These are phyloP conservation scores for Penicillium nucicola DNA, from an alignment of 495 filamentous ascomycete genomes.

Conservation along the genomic window DNA sequence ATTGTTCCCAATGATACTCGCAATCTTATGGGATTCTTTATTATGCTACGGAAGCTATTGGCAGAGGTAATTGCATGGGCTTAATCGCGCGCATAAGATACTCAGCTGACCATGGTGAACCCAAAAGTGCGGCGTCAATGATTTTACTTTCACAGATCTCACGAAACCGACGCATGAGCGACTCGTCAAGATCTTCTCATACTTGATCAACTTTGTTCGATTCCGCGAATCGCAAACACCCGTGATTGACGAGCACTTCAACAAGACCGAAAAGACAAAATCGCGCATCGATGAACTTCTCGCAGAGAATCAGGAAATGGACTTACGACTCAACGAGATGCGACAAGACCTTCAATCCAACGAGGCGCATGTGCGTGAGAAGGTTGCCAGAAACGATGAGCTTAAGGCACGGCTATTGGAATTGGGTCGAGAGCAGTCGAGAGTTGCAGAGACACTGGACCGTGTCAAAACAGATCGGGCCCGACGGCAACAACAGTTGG, in stretches of 20 bases:
- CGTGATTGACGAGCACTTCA: conserved; percentile 88
- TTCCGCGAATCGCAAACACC: conserved; percentile 87
- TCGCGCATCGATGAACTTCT: conserved; percentile 82
- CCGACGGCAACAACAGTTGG: conserved; percentile 65
- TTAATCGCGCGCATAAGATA: not conserved
- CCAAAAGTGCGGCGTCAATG: conserved; percentile 73
- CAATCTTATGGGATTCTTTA: conserved; percentile 91
- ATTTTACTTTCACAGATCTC: conserved; percentile 89
- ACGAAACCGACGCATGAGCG: conserved; percentile 84
- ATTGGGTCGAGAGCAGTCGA: conserved; percentile 71
- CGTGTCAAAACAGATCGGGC: conserved; percentile 69
- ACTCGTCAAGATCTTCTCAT: conserved; percentile 87
- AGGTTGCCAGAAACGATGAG: conserved; percentile 78
- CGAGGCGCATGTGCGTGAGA: conserved; percentile 75
- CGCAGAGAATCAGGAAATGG: conserved; percentile 80
- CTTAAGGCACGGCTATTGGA: conserved; percentile 75
- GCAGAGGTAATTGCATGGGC: conserved; percentile 49
- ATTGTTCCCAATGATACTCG: conserved; percentile 83
- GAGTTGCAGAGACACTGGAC: conserved; percentile 73
- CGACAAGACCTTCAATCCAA: conserved; percentile 69
- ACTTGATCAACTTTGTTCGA: conserved; percentile 96
- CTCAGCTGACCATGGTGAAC: conserved; percentile 1
- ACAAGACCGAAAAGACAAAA: conserved; percentile 82
- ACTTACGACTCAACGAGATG: conserved; percentile 77
- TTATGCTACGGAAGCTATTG: conserved; percentile 71